Base-by-base conservation (phyloP, 2,329 filamentous ascomycete species). In the Pseudophaeomoniella oleicola region DNA sequence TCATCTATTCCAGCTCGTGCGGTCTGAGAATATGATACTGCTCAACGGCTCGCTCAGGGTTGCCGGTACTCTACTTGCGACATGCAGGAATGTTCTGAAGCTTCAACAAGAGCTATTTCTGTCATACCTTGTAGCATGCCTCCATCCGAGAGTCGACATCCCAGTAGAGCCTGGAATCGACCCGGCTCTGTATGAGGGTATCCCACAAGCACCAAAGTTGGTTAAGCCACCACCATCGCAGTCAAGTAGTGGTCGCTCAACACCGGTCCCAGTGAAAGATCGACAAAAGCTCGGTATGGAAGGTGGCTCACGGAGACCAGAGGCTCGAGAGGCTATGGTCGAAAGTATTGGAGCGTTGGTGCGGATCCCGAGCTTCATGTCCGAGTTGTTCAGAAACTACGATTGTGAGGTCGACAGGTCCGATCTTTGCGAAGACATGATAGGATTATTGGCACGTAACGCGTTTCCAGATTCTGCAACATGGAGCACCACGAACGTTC, bases 401-500 rank as follows among this genome's bases (percentile, higher is more conserved):
- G 90, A 98, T 57, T 98, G 88, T 51, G 87, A 96, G 51, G 78
- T 85, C 36, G 84, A 98, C 52, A 75, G 87, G 35, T 79, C 78
- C 36, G 90, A 98, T 60, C 63, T 98, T 4, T 98, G 90, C 51
- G 83, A 94, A 62, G 92, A 98, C 52, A 81, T 96, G 72, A 76
- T 98, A 41, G 88, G 90, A 1, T 69, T 98, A 19, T 65, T 98
- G 12, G 88, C 90, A 14, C 75, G 90, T 40, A 98, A 94, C 55
- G 90, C 90, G 2, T 81, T 98, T 45, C 92, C 90, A 1, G 90
- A 98, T 55, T 94, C 90, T 5, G 90, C 88, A 4, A 94, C 87
- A 4, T 98, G 90, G 90, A 98, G 92, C 56, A 98, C 90, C 9
- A 94, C 88, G 4, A 98, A 93, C 53, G 92, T 98, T 1, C 90